Conservation (phyloP, 345 rosid species). For the Camelina sativa region DNA sequence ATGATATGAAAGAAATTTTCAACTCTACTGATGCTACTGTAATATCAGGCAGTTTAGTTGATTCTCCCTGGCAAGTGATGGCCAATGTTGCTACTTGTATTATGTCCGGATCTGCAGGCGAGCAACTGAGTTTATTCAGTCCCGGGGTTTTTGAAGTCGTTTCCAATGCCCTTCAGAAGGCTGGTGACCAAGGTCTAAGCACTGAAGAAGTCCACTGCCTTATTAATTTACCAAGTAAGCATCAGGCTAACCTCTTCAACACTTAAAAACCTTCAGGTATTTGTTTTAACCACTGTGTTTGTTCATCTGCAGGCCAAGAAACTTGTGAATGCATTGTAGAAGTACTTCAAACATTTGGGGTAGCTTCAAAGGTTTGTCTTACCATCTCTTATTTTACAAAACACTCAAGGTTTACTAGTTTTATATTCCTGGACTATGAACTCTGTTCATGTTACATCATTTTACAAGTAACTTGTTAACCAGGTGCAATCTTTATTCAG, state of each 20-base stretch:
- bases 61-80: conserved; percentile 83
- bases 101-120: conserved; percentile 46
- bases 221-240: conserved; percentile 52
- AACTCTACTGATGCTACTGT: conserved; percentile 45
- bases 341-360: conserved; percentile 82
- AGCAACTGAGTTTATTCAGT: conserved; percentile 43
- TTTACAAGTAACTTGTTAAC: conserved; percentile 11
- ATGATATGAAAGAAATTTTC: conserved; percentile 47
- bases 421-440: background rate
- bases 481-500: conserved; percentile 48
- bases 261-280: conserved; percentile 15
- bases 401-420: conserved; percentile 11
- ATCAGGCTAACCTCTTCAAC: background rate
- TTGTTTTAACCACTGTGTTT: conserved; percentile 27
- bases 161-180: conserved; percentile 69
- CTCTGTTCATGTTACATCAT: background rate
- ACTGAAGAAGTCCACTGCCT: conserved; percentile 59
- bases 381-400: conserved; percentile 9
- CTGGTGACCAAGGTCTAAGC: conserved; percentile 95
- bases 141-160: conserved; percentile 61
- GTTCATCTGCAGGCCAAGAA: conserved; percentile 56
- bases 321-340: conserved; percentile 54
- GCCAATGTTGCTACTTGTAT: conserved; percentile 59
- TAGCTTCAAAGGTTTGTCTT: conserved; percentile 73
- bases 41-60: conserved; percentile 47